Percentiles rank a stretch among this genome's conserved stretches.
phyloP scores from a whole-genome alignment of 345 rosid species.

The Isatis tinctoria region DNA sequence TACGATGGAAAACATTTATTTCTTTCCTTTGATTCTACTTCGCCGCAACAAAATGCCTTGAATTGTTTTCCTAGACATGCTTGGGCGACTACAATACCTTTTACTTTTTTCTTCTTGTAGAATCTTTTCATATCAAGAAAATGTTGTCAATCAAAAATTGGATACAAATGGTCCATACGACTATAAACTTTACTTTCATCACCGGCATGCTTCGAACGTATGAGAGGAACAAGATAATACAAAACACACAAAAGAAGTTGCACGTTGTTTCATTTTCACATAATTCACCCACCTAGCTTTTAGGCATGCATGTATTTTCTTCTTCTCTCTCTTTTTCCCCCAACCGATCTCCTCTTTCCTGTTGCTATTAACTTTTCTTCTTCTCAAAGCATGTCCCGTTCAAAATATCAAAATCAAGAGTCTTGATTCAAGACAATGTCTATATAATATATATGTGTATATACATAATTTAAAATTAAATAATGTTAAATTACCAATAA shows the following conservation, averaged over 20 bases:
- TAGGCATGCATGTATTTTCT: slow-evolving; percentile 15
- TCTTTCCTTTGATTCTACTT: not conserved
- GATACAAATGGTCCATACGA: slow-evolving; percentile 8
- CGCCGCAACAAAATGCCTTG: not conserved
- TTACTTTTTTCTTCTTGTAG: not conserved
- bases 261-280: slow-evolving; percentile 16
- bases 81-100: not conserved
- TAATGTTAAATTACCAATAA: too few relatives aligned
- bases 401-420: not conserved
- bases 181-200: not conserved
- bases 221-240: not conserved
- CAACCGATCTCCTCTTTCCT: not conserved
- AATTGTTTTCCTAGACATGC: not conserved
- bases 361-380: not conserved
- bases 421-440: too few relatives aligned
- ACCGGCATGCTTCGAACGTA: slow-evolving; percentile 11
- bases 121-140: not conserved
- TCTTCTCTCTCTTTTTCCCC: not conserved
- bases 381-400: not conserved
- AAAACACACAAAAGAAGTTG: not conserved
- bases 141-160: not conserved
- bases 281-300: not conserved
- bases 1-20: not conserved
- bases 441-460: too few relatives aligned
- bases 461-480: too few relatives aligned